Base-by-base conservation (phyloP, 768 basidiomycete species). In the Holtermannia corniformis region DNA sequence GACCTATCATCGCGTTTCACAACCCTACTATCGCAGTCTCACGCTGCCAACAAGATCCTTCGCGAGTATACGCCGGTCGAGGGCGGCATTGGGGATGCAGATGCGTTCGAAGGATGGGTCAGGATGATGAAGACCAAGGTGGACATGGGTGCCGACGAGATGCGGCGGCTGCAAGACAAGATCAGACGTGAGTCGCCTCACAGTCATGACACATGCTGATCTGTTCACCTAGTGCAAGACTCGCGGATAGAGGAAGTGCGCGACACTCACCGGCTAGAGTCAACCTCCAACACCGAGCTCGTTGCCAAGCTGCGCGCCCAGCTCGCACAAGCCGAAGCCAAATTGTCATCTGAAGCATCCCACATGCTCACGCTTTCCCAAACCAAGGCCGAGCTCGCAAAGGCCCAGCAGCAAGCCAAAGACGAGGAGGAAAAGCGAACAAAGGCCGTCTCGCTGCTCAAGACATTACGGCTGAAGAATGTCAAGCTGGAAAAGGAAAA, bases 351-450 rank as follows among this genome's bases (percentile, higher is more conserved):
- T 0, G 54, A 60, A 32, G 56, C 76, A 1, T 80, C 77, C 50
- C 80, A 77, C 41, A 78, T 79, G 49, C 71, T 73, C 0, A 82
- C 86, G 40, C 72, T 83, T 0, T 77, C 79, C 2, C 78, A 76
- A 16, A 74, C 90, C n/a, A 76, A 77, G 44, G 70, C 76, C 16
- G 87, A 95, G 52, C 71, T 84, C 0, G 78, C 82, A 44, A 79
- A 78, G 43, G 73, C 79, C 2, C 83, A 81, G 58, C 75, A 75
- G 19, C 51, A 76, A 10, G 84, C 82, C 4, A 95, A 87, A 70
- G 92, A 96, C 56, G 95, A 97, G 67, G 95, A 97, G 71, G 95
- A 99, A 73, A 97, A 99, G 73, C 82, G 93, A 12, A 81, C 83
- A 19, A 99, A 97, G 65, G 92, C 92, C 0, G 85, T 97, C 59